Evolutionary conservation across 768 basidiomycete genomes (phyloP), one percentile per base, ranked within the genome.

Genomic region (Serendipita indica): DNA sequence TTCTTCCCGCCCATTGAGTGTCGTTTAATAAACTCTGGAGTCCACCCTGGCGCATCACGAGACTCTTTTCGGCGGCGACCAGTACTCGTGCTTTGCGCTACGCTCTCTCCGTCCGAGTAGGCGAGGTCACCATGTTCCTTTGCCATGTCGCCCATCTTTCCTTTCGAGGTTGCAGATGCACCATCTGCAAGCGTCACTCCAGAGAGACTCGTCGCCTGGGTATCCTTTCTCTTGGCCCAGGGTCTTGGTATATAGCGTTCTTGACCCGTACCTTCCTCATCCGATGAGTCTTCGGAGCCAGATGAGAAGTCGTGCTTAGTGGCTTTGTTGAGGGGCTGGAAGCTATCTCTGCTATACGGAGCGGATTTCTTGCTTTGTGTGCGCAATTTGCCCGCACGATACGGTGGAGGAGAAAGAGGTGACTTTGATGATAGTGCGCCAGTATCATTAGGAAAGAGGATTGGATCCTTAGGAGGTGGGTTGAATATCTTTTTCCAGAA

Each of bases 401-500:
- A 20, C 20, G 27, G 62, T 45, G 27, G 63, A 27, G 18, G 60
- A 58, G 33, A 60, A 58, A 16, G 63, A 61, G 1, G 49, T 4
- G 20, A 25, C 4, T 30, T 18, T 27, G 25, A 16, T 25, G 49
- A 27, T 22, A 27, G 32, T 4, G 65, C 60, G 25, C 67, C 67
- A 16, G 56, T 60, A 37, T 70, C 66, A 5, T 65, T 56, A 20
- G 65, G 68, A 62, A 70, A 68, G 41, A 67, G 57, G 62, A 66
- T 25, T 18, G 57, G 39, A 46, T 43, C 49, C n/a, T 58, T 18
- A 18, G 39, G 56, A 58, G 60, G 45, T 34, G 57, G 35, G 22
- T 64, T 60, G 60, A 82, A 75, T 18, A 78, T 57, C 33, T 74
- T 74, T 12, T 77, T 73, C 80, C 81, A 83, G 57, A 78, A 69